Percentiles rank a stretch among this genome's conserved stretches.
Conservation (phyloP, 2,329 filamentous ascomycete genomes). For the Thelonectria olida region DNA sequence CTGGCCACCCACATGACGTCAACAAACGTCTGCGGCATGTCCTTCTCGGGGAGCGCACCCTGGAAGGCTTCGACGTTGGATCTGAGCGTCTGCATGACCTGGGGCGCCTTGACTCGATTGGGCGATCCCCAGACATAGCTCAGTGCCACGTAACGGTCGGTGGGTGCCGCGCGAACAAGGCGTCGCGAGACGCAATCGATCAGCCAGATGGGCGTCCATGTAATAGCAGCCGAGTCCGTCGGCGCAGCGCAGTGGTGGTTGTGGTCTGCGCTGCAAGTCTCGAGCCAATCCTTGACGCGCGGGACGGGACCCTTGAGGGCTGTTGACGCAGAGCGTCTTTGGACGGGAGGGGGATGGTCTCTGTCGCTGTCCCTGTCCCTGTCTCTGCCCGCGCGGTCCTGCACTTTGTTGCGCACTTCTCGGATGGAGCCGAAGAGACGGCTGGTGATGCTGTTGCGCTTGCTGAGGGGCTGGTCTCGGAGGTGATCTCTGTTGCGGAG, state of each 20-base stretch:
- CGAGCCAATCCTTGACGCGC: slow-evolving; percentile 54
- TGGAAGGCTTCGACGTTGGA: slow-evolving; percentile 50
- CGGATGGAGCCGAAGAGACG: slow-evolving; percentile 48
- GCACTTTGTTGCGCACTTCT: slow-evolving; percentile 42
- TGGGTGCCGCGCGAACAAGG: slow-evolving; percentile 49
- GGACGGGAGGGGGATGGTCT: slow-evolving; percentile 33
- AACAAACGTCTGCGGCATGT: slow-evolving; percentile 52
- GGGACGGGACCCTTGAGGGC: slow-evolving; percentile 46
- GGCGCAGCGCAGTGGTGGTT: slow-evolving; percentile 49
- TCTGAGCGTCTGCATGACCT: slow-evolving; percentile 45
- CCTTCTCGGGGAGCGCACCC: slow-evolving; percentile 47
- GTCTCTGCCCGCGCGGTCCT: not conserved
- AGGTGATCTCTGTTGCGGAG: slow-evolving; percentile 19
- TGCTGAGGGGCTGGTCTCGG: slow-evolving; percentile 41
- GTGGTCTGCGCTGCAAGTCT: slow-evolving; percentile 54
- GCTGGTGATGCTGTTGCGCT: slow-evolving; percentile 53
- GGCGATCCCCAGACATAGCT: slow-evolving; percentile 55
- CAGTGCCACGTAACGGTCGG: slow-evolving; percentile 54
- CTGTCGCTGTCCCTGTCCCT: slow-evolving; percentile 30
- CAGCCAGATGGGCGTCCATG: slow-evolving; percentile 53
- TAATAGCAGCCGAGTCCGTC: slow-evolving; percentile 36
- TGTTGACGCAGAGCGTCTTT: slow-evolving; percentile 44
- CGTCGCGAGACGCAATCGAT: slow-evolving; percentile 52
- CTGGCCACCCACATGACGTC: slow-evolving; percentile 56
- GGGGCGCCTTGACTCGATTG: slow-evolving; percentile 37